Base-by-base conservation (phyloP, 768 basidiomycete genomes). In the Tricholomella constricta region DNA sequence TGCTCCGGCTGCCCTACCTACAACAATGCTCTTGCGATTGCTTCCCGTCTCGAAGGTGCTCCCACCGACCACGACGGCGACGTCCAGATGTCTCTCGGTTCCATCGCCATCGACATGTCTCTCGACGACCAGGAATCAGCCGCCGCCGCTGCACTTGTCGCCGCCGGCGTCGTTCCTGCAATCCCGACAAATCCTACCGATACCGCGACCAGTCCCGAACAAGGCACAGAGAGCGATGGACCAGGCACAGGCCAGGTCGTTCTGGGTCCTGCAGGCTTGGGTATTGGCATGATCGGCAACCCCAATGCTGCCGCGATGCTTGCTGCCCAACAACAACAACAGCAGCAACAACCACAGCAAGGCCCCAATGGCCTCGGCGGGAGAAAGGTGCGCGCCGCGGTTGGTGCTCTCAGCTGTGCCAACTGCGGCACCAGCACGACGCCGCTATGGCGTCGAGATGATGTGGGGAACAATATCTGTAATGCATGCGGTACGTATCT, bases 1-100 rank as follows among this genome's bases (percentile, higher is more conserved):
- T 99, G 97, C 70, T 83, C 88, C 58, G 97, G 97, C 40, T 99
- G 97, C 69, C 97, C 97, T 11, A 95, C 96, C 27, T 94, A 85
- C 74, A 99, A 98, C 78, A 99, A 99, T 66, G 81, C 80, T 47
- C 74, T 84, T 54, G 70, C 76, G 55, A 73, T 77, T 41, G 71
- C 74, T 49, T 69, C 75, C 52, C 70, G 75, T 48, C 54, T 65
- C 50, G 62, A 49, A 20, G 59, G 62, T 29, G 59, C 64, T 41
- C 59, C 65, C 19, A 60, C 64, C 1, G 56, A 61, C 41, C 47
- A 44, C 29, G 66, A 57, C 29, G 62, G 58, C 36, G 53, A 60
- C 38, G 57, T 60, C 29, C 48, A 49, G 41, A 60, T 48, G 57
- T 35, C 37, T 40, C 25, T 47, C 31, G 31, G 31, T n/a, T n/a